Conservation (phyloP, 768 basidiomycete genomes). For the Mycena amicta region DNA sequence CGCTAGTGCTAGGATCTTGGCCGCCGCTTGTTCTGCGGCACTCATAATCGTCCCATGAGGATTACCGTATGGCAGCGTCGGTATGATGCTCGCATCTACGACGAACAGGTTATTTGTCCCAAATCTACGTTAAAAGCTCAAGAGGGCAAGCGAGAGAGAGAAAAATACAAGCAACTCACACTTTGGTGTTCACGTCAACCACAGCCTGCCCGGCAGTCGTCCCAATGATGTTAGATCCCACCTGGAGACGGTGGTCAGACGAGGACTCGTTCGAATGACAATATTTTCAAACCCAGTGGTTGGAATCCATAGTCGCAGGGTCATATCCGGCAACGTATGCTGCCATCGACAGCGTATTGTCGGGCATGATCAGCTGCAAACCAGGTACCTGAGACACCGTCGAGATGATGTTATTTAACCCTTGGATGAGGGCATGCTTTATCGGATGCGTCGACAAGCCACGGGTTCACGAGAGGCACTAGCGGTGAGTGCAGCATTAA, state of each 20-base stretch:
- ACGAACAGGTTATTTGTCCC: slow-evolving; percentile 33
- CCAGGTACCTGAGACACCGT: slow-evolving; percentile 30
- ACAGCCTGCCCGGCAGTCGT: slow-evolving; percentile 30
- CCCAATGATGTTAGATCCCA: slow-evolving; percentile 38
- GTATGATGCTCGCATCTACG: slow-evolving; percentile 42
- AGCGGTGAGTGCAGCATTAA: slow-evolving; percentile 36
- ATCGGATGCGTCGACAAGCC: slow-evolving; percentile 42
- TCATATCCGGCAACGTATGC: slow-evolving; percentile 30
- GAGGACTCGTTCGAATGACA: too few species aligned
- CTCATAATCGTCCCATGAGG: slow-evolving; percentile 44
- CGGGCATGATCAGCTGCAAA: slow-evolving; percentile 43
- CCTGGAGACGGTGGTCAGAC: too few species aligned
- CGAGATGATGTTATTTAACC: slow-evolving; percentile 35
- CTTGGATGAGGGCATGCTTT: slow-evolving; percentile 36
- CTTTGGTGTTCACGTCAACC: slow-evolving; percentile 44
- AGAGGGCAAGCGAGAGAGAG: neutral
- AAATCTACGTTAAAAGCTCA: slow-evolving; percentile 11
- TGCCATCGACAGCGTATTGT: slow-evolving; percentile 37
- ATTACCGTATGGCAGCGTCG: slow-evolving; percentile 32
- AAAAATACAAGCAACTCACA: slow-evolving; percentile 11
- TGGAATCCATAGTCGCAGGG: slow-evolving; percentile 35
- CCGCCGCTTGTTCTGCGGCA: slow-evolving; percentile 41
- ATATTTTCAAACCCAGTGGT: too few species aligned
- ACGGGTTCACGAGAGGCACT: slow-evolving; percentile 38
- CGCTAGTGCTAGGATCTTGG: slow-evolving; percentile 41